A percentile compares a stretch with the other conserved stretches of the same genome.
phyloP scores from a whole-genome alignment of 257 asterid species.

The Solanum paucissectum region DNA sequence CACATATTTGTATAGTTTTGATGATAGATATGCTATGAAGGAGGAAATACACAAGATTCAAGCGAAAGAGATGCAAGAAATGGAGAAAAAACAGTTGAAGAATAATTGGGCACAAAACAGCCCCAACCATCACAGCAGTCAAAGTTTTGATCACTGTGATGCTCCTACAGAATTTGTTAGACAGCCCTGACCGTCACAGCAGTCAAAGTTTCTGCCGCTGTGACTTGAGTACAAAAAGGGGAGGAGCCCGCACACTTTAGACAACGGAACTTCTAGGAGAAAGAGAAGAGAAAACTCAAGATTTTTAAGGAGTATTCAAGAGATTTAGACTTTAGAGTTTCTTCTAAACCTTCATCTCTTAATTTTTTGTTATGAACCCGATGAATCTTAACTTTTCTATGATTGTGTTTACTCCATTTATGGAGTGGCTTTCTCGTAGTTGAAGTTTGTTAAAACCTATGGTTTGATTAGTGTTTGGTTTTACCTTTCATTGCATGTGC shows the following conservation, averaged over 20 bases:
- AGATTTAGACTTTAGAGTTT: neutral
- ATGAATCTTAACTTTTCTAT: neutral
- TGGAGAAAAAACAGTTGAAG: neutral
- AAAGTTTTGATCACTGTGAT: neutral
- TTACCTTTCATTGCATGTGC: neutral
- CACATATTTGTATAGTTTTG: neutral
- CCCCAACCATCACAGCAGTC: neutral
- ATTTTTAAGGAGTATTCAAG: neutral
- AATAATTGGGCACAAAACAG: neutral
- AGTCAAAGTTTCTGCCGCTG: neutral
- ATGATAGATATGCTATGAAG: neutral
- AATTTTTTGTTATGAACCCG: neutral
- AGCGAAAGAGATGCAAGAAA: neutral
- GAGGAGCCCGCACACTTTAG: neutral
- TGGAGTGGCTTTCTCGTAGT: neutral
- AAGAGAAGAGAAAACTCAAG: neutral
- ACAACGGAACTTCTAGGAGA: neutral
- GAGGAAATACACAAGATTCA: neutral
- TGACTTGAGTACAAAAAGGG: neutral
- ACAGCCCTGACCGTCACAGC: neutral
- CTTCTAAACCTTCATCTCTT: neutral
- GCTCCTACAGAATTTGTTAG: neutral
- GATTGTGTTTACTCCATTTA: neutral
- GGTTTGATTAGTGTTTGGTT: neutral
- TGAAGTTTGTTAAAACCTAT: neutral